phyloP scores from a whole-genome alignment of 805 yeast species.

The Scheffersomyces spartinae region DNA sequence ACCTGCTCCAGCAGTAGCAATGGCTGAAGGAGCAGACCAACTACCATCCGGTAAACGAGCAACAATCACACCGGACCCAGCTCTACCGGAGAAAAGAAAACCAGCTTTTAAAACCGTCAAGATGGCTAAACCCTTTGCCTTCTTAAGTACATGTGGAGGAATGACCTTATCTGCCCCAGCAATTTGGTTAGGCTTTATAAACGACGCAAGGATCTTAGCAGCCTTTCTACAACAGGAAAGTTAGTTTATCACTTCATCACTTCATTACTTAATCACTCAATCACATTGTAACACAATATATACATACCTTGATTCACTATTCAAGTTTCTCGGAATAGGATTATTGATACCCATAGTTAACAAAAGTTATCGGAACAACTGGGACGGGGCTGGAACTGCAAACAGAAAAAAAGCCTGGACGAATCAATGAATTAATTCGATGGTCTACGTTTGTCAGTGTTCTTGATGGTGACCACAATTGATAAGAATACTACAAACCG shows the following conservation, averaged over 20 bases:
- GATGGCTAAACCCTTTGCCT: slow-evolving; percentile 87
- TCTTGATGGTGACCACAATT: no score
- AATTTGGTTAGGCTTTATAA: slow-evolving; percentile 89
- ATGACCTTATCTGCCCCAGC: slow-evolving; percentile 82
- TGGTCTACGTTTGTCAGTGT: no score
- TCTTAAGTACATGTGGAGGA: slow-evolving; percentile 76
- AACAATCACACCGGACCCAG: slow-evolving; percentile 93
- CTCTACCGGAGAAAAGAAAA: slow-evolving; percentile 89
- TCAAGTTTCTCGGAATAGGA: slow-evolving; percentile 87
- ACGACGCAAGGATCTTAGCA: slow-evolving; percentile 80
- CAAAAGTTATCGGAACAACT: no score
- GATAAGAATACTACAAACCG: no score
- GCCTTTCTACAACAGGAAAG: slow-evolving; percentile 50
- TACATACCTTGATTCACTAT: slow-evolving; percentile 74
- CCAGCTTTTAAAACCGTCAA: slow-evolving; percentile 96
- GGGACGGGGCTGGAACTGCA: no score
- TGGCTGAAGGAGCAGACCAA: slow-evolving; percentile 97
- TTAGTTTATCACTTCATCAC: slow-evolving; percentile 3
- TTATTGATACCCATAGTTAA: slow-evolving; percentile 72
- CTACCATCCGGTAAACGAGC: slow-evolving; percentile 90
- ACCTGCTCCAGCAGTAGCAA: slow-evolving; percentile 95
- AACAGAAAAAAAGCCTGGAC: no score
- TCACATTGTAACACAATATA: neutral
- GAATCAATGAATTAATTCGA: no score
- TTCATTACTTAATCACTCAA: neutral